Percentiles rank a stretch among this genome's conserved stretches.
Evolutionary conservation across 768 basidiomycete species (phyloP).

Genomic region (Goffeauzyma gilvescens): DNA sequence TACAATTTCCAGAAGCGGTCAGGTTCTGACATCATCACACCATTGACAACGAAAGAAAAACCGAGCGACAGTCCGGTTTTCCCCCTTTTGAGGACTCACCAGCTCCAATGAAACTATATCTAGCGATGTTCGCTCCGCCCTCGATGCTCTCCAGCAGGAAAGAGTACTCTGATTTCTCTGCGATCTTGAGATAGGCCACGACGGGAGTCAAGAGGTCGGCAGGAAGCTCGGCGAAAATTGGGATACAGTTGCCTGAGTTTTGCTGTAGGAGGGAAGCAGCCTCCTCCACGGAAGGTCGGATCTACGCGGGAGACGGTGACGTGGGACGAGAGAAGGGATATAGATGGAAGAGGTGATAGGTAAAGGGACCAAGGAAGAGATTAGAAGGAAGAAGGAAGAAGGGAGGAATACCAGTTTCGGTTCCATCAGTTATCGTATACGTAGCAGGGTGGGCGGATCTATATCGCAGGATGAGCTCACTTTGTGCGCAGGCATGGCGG

Average conservation of each 20-base stretch:
- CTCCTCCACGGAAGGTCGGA: conserved; percentile 45
- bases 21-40: neutral
- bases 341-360: neutral
- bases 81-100: conserved; percentile 39
- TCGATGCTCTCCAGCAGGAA: conserved; percentile 87
- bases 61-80: neutral
- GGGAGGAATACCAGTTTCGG: too few species aligned
- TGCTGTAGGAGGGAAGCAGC: conserved; percentile 59
- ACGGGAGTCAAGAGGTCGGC: conserved; percentile 94
- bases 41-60: neutral
- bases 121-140: conserved; percentile 70
- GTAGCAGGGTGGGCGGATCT: too few species aligned
- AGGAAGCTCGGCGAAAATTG: conserved; percentile 77
- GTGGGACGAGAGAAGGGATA: neutral
- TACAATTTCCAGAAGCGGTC: too few species aligned
- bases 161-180: conserved; percentile 80
- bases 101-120: conserved; percentile 91
- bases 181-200: conserved; percentile 81
- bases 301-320: too few species aligned
- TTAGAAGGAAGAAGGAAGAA: too few species aligned
- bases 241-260: conserved; percentile 77
- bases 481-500: too few species aligned
- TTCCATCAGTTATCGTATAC: too few species aligned
- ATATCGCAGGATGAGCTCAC: too few species aligned
- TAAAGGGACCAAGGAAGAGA: too few species aligned